Evolutionary conservation across 257 asterid species (phyloP), one percentile per base, ranked within the genome.

Genomic region (Ilex aquifolium): DNA sequence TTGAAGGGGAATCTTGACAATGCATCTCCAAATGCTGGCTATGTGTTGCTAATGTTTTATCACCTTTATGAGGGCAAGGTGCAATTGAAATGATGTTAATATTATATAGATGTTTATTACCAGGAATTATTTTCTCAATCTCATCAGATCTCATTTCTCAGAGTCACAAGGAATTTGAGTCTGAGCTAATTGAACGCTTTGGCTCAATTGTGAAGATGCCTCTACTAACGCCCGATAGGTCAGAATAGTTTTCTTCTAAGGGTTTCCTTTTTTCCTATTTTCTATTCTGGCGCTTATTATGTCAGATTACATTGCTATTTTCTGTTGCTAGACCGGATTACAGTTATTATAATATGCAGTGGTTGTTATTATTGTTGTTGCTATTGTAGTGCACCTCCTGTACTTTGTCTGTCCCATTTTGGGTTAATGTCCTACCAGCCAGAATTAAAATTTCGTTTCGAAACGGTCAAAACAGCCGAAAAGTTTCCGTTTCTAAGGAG

Each of bases 41-140:
- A 74, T 70, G 97, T 92, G 58, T 71, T 92, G 83, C 76, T 92
- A 65, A 82, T 89, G 91, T 89, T 92, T 76, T 92, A 92, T 78
- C 83, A 92, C 77, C 89, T 92, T 71, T 89, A 92, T 64, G 94
- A 85, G 60, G 99, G 97, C 78, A 89, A 83, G 99, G 99, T 92
- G 74, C 56, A 36, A 4, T 36, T 36, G 1, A 4, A 36, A 36
- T n/a, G 64, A 32, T 61, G 39, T 31, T 32, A 66, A 61, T 36
- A 46, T 59, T 39, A 21, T n/a, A 4, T 21, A 15, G 57, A 14
- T n/a, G 27, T 21, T 36, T 55, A 32, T 63, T 55, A n/a, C 31
- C 21, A 61, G 58, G n/a, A 55, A 31, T 40, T 60, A 11, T 60
- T 66, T 60, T 51, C 62, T 52, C 31, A 53, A 59, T 70, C 59